These are phyloP conservation scores for Umbelopsis sp. DNA, from an alignment of 371 early-diverging fungal genomes.

Conservation along the genomic window DNA sequence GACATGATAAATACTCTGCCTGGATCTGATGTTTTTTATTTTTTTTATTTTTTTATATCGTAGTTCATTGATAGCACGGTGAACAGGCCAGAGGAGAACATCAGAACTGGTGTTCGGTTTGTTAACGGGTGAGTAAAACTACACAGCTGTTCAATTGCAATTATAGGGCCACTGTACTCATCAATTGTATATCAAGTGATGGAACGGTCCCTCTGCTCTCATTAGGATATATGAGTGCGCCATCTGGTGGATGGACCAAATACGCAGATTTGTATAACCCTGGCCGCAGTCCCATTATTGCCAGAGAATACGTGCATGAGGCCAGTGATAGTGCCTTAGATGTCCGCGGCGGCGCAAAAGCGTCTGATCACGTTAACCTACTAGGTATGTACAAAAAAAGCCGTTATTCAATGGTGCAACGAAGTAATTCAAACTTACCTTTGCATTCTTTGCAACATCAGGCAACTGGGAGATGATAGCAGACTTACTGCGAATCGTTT, in stretches of 20 bases:
- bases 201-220: conserved; percentile 92
- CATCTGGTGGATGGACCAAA: conserved; percentile 84
- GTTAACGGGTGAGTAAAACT: conserved; percentile 47
- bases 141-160: background rate
- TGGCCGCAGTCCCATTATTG: conserved; percentile 70
- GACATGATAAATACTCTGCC: too few relatives aligned
- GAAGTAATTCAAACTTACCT: background rate
- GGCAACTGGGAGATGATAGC: conserved; percentile 54
- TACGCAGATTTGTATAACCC: conserved; percentile 81
- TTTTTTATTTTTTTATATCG: too few relatives aligned
- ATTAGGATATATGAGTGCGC: conserved; percentile 88
- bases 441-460: background rate
- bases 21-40: too few relatives aligned
- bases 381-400: conserved; percentile 69
- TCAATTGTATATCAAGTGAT: conserved; percentile 60
- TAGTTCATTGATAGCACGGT: conserved; percentile 51
- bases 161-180: background rate
- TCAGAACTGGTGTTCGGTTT: conserved; percentile 61
- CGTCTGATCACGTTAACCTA: conserved; percentile 91
- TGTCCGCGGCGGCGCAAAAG: conserved; percentile 82
- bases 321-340: conserved; percentile 60
- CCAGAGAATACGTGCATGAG: conserved; percentile 79
- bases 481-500: conserved; percentile 47
- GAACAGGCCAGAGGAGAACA: conserved; percentile 37
- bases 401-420: background rate